Conservation (phyloP, 768 basidiomycete species). For the Boletus barrowsii region DNA sequence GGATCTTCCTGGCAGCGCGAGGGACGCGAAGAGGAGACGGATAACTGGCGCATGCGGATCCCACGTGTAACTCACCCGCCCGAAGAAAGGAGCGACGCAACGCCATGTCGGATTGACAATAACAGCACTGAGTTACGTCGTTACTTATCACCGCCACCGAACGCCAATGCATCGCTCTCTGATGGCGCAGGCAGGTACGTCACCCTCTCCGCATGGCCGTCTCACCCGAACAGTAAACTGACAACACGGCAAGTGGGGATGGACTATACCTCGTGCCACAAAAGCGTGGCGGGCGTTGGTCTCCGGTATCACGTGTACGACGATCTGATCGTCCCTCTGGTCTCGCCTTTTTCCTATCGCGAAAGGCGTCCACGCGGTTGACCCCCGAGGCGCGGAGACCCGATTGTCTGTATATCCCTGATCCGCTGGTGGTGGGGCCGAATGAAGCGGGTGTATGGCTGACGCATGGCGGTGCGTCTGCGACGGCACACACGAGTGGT, state of each 20-base stretch:
- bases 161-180: neutral
- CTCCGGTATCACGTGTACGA: neutral
- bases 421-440: conserved; percentile 11
- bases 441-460: neutral
- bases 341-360: conserved; percentile 7
- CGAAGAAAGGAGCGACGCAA: neutral
- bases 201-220: neutral
- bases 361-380: conserved; percentile 4
- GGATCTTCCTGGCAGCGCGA: neutral
- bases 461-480: neutral
- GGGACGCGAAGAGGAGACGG: conserved; percentile 2
- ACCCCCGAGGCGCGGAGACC: conserved; percentile 12
- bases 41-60: conserved; percentile 13
- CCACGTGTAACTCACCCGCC: neutral
- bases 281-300: conserved; percentile 6
- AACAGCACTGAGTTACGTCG: neutral
- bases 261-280: conserved; percentile 6
- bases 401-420: conserved; percentile 10
- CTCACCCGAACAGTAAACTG: neutral
- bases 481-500: neutral
- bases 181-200: conserved; percentile 4
- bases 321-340: neutral
- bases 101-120: neutral
- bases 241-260: neutral
- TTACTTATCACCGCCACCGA: conserved; percentile 2